Conservation (phyloP, 1,284 basidiomycete species). For the Heterobasidion irregulare region DNA sequence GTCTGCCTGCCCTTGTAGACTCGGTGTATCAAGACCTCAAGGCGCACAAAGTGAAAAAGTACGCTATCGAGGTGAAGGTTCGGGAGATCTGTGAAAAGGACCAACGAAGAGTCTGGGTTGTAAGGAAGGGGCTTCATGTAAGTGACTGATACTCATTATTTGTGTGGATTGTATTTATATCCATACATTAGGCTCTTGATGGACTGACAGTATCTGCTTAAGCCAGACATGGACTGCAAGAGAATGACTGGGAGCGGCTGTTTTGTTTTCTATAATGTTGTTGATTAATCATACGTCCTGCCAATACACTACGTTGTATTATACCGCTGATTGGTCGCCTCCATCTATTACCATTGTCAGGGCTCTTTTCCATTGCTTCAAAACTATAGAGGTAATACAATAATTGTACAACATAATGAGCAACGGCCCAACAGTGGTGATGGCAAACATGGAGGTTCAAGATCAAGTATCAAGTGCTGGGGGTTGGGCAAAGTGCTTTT, state of each 20-base stretch:
- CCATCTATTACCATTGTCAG: too few species aligned
- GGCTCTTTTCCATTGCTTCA: too few species aligned
- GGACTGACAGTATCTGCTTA: background rate
- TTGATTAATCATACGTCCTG: too few species aligned
- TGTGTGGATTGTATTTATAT: background rate
- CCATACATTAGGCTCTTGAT: background rate
- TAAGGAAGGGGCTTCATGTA: background rate
- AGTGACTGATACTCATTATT: background rate
- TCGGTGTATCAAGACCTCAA: conserved; percentile 62
- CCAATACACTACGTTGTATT: too few species aligned
- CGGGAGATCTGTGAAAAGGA: conserved; percentile 65
- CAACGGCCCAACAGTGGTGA: too few species aligned
- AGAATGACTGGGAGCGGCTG: too few species aligned
- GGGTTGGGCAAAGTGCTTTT: conserved; percentile 8
- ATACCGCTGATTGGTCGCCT: too few species aligned
- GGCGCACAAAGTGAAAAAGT: conserved; percentile 66
- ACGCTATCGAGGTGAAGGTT: conserved; percentile 72
- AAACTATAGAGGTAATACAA: too few species aligned
- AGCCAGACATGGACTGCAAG: background rate
- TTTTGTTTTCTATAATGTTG: too few species aligned
- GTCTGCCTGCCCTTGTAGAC: conserved; percentile 60
- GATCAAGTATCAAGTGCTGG: too few species aligned
- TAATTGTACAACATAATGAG: too few species aligned
- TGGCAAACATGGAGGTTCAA: too few species aligned
- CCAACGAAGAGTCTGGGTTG: conserved; percentile 10